Percentiles rank a stretch among this genome's conserved stretches.
Conservation (phyloP, 164 flowering plant genomes). For the Vitis amurensis region DNA sequence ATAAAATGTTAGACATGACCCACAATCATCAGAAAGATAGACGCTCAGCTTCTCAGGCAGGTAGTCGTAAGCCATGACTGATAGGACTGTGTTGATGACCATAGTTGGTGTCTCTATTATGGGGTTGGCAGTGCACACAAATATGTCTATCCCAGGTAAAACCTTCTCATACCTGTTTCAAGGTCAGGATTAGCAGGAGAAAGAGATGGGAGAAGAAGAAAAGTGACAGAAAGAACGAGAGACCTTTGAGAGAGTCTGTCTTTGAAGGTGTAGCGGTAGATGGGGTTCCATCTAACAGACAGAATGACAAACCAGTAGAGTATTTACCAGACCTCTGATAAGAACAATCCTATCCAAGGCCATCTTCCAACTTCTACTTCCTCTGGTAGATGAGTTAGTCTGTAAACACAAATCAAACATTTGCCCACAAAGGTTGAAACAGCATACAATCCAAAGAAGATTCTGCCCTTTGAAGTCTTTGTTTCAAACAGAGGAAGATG, state of each 20-base stretch:
- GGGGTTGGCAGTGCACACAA: conserved; percentile 53
- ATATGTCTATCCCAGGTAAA: conserved; percentile 40
- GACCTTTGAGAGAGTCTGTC: conserved; percentile 29
- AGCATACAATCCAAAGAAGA: conserved; percentile 15
- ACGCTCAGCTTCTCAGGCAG: conserved; percentile 42
- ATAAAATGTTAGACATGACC: conserved; percentile 41
- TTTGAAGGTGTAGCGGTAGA: conserved; percentile 34
- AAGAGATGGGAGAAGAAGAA: too few species aligned
- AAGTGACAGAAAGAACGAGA: not conserved
- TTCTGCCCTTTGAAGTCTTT: conserved; percentile 16
- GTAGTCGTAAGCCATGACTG: conserved; percentile 45
- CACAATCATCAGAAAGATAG: conserved; percentile 47
- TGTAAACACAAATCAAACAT: conserved; percentile 26
- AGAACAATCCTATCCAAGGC: conserved; percentile 36
- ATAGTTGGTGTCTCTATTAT: conserved; percentile 37
- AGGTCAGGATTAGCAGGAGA: too few species aligned
- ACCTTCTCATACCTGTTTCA: conserved; percentile 15
- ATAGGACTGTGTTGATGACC: conserved; percentile 44
- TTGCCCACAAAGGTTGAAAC: conserved; percentile 22
- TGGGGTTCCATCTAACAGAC: conserved; percentile 31
- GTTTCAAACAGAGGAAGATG: conserved; percentile 23
- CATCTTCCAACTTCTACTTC: conserved; percentile 16
- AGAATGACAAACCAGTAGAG: conserved; percentile 36
- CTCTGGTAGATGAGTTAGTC: conserved; percentile 22
- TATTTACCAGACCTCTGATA: conserved; percentile 43